Evolutionary conservation across 2,329 filamentous ascomycete genomes (phyloP), one percentile per base, ranked within the genome.

Genomic region (Colletotrichum sp.): DNA sequence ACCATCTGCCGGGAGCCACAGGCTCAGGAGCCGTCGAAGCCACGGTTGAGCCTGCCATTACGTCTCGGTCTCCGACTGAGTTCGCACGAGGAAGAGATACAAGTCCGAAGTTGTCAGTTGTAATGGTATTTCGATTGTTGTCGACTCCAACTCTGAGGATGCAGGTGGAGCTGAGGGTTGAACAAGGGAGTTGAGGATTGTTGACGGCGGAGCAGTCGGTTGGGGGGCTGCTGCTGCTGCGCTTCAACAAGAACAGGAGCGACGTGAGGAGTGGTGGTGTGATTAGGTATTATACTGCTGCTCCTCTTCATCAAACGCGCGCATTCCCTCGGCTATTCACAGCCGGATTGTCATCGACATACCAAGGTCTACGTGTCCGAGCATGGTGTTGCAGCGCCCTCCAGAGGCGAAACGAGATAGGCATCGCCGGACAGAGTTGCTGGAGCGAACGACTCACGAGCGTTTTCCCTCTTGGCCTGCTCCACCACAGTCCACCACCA

Each of bases 281-380:
- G 70, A 68, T 72, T 30, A 28, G 16, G 52, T 72, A 68, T 72
- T 68, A 72, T 72, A 72, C 32, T 52, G 36, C 26, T 67, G 34
- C 64, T 61, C 52, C 64, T 60, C 70, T 34, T 72, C 61, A 18
- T 13, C 34, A 12, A 32, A 38, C n/a, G 28, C 9, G 21, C 15
- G 9, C 30, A 18, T 24, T 32, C 55, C 55, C 30, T 71, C 58
- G 58, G 68, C 43, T 65, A 21, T 55, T 36, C n/a, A 34, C 60
- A 71, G 24, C 60, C 60, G 48, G 36, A 48, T 67, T 28, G 34
- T n/a, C 52, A 21, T 72, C 26, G 26, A 68, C 43, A 30, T 13
- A 21, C 43, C 24, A 36, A 30, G 18, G 63, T 48, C 48, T 67
- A 58, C 69, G 28, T 58, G 61, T 26, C 69, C 12, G 21, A 13